Percentiles rank a stretch among this genome's conserved stretches.
phyloP scores from a whole-genome alignment of 148 eudicot genomes.

The Arbutus unedo region DNA sequence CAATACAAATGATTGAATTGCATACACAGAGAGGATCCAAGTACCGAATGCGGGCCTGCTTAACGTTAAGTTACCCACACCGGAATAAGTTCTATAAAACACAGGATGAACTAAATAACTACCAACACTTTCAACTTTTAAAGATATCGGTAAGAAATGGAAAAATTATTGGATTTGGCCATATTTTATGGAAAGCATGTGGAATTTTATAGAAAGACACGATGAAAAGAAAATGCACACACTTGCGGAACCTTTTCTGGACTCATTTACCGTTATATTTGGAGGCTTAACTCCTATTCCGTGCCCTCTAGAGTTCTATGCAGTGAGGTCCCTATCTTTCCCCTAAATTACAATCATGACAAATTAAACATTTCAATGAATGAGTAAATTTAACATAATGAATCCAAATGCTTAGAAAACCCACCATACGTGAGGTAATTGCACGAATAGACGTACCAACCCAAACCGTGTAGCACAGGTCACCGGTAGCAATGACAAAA shows the following conservation, averaged over 20 bases:
- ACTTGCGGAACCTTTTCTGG: neutral
- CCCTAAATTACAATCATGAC: neutral
- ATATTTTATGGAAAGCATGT: too few relatives aligned
- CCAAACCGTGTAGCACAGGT: neutral
- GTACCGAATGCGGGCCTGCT: neutral
- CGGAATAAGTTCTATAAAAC: neutral
- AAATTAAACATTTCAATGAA: neutral
- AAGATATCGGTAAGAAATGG: neutral
- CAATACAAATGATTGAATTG: too few relatives aligned
- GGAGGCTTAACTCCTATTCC: neutral
- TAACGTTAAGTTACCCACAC: neutral
- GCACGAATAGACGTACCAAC: neutral
- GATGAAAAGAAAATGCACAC: neutral
- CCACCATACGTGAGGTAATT: neutral
- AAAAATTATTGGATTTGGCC: neutral
- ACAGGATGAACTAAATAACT: neutral
- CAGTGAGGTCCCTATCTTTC: neutral
- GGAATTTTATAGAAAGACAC: neutral
- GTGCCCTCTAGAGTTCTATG: neutral
- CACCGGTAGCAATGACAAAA: neutral
- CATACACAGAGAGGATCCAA: neutral
- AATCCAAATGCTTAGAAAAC: neutral
- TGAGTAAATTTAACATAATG: neutral
- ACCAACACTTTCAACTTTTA: neutral
- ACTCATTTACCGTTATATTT: neutral